Evolutionary conservation across 169 alveolate genomes (phyloP).

Genomic region (Neospora caninum): DNA sequence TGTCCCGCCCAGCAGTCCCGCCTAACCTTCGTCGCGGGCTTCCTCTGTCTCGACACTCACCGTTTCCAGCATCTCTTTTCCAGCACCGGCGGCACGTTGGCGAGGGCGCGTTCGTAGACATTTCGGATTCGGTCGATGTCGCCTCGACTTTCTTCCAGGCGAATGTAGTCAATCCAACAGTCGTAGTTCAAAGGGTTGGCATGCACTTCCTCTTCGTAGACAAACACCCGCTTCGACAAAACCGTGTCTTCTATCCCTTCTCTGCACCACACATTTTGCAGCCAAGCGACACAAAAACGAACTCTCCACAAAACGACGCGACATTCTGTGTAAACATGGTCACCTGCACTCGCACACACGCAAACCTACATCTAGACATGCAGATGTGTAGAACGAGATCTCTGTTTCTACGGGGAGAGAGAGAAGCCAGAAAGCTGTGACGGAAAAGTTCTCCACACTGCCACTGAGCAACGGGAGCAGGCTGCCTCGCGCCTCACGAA

Average conservation of each 20-base stretch:
- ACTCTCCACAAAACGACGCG: no score
- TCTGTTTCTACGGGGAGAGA: no score
- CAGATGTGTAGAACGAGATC: no score
- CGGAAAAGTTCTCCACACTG: no score
- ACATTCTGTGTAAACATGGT: no score
- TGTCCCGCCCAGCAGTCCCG: no score
- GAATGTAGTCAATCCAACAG: constrained; percentile 95
- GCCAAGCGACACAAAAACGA: not conserved
- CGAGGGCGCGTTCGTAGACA: constrained; percentile 94
- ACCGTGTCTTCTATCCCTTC: constrained; percentile 82
- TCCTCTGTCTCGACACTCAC: constrained; percentile 38
- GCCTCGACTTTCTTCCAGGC: constrained; percentile 92
- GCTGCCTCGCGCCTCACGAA: no score
- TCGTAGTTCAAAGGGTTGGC: constrained; percentile 92
- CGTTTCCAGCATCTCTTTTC: constrained; percentile 93
- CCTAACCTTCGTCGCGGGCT: not conserved
- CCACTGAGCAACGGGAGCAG: no score
- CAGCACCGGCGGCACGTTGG: constrained; percentile 90
- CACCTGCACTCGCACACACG: no score
- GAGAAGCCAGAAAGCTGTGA: no score
- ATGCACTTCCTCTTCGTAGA: constrained; percentile 83
- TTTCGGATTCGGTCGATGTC: constrained; percentile 87
- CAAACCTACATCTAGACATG: no score
- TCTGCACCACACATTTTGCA: not conserved
- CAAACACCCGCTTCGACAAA: constrained; percentile 81